These are phyloP conservation scores for Albugo laibachii DNA, from an alignment of 352 stramenopile species.

Conservation along the genomic window DNA sequence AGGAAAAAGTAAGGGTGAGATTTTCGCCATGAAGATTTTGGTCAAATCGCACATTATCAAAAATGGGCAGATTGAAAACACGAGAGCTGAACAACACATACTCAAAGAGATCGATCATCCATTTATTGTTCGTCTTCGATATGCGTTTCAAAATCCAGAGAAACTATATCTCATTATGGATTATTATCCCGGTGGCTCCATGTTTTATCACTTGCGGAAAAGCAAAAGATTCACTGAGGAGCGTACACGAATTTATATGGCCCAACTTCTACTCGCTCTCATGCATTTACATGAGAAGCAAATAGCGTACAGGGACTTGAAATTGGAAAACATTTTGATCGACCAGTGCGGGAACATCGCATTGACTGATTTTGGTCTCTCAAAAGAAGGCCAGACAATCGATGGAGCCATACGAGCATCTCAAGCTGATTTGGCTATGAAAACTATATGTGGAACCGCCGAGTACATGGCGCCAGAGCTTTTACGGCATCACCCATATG, in stretches of 20 bases:
- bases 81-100: slow-evolving; percentile 94
- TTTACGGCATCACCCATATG: slow-evolving; percentile 27
- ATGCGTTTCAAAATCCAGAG: slow-evolving; percentile 77
- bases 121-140: slow-evolving; percentile 94
- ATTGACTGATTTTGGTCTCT: slow-evolving; percentile 71
- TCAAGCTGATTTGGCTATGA: slow-evolving; percentile 67
- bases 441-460: slow-evolving; percentile 70
- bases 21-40: slow-evolving; percentile 60
- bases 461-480: slow-evolving; percentile 78
- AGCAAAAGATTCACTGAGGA: slow-evolving; percentile 86
- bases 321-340: slow-evolving; percentile 82
- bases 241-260: slow-evolving; percentile 90
- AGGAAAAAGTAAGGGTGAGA: slow-evolving; percentile 8
- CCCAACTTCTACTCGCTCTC: slow-evolving; percentile 91
- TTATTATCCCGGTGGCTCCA: slow-evolving; percentile 92
- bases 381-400: slow-evolving; percentile 25
- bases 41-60: slow-evolving; percentile 55
- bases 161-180: slow-evolving; percentile 98
- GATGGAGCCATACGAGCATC: slow-evolving; percentile 70
- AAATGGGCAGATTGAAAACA: slow-evolving; percentile 83
- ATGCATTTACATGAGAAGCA: slow-evolving; percentile 60
- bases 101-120: slow-evolving; percentile 88
- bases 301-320: slow-evolving; percentile 80
- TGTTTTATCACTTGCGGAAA: slow-evolving; percentile 86
- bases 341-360: slow-evolving; percentile 79